A percentile compares a stretch with the other conserved stretches of the same genome.
Conservation (phyloP, 1,139 yeast species). For the Yamadazyma blattariae region DNA sequence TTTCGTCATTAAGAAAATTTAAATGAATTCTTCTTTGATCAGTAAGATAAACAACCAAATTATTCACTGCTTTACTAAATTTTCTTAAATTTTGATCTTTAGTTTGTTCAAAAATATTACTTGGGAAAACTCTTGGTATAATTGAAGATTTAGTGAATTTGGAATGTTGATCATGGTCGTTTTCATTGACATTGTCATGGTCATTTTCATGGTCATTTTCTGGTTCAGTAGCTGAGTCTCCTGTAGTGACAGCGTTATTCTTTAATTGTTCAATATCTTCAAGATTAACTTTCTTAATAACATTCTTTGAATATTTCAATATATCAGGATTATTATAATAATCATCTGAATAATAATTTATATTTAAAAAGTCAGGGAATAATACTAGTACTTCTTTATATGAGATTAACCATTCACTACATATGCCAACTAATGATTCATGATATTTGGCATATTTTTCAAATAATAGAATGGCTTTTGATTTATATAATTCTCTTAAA, state of each 20-base stretch:
- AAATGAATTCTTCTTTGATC: conserved; percentile 51
- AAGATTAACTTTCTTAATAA: conserved; percentile 25
- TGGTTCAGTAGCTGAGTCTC: conserved; percentile 29
- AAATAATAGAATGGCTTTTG: conserved; percentile 32
- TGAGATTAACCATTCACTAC: conserved; percentile 43
- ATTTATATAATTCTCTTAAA: conserved; percentile 31
- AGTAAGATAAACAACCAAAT: conserved; percentile 54
- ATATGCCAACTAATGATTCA: conserved; percentile 39
- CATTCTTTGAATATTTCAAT: conserved; percentile 14
- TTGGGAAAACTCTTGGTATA: conserved; percentile 7
- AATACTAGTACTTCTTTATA: conserved; percentile 32
- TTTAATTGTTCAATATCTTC: conserved; percentile 23
- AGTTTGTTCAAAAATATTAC: conserved; percentile 11
- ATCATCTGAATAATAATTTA: conserved; percentile 15
- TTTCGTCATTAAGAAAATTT: conserved; percentile 31
- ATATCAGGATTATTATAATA: conserved; percentile 4
- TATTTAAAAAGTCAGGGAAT: conserved; percentile 42
- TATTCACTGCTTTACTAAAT: conserved; percentile 45
- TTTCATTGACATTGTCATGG: conserved; percentile 1
- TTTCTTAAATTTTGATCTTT: conserved; percentile 24
- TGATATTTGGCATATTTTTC: conserved; percentile 36
- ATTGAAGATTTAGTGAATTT: conserved; percentile 2
- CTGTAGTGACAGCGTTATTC: conserved; percentile 13
- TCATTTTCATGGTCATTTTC: conserved; percentile 9
- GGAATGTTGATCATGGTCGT: conserved; percentile 3